phyloP scores from a whole-genome alignment of 202 grass and related monocot genomes.

The Zoysia matrella region DNA sequence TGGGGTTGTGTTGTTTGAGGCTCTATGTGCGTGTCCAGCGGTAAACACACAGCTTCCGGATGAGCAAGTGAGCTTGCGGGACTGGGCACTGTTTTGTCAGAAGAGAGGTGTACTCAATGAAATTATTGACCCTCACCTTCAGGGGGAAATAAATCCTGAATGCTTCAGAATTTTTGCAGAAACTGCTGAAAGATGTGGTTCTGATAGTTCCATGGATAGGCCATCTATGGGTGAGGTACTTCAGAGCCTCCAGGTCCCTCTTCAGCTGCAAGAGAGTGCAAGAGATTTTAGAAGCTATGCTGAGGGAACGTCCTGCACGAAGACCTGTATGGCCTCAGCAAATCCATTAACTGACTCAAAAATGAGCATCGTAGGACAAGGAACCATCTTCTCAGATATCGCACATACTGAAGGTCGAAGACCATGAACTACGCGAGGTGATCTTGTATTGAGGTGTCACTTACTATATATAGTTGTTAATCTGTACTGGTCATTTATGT shows the following conservation, averaged over 20 bases:
- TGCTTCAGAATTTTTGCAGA: conserved; percentile 67
- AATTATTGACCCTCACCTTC: no score
- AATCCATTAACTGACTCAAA: conserved; percentile 10
- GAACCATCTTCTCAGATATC: not conserved
- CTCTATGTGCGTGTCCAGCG: conserved; percentile 57
- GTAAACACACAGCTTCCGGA: conserved; percentile 45
- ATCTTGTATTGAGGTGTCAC: not conserved
- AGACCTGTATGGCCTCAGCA: not conserved
- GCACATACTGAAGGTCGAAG: conserved; percentile 10
- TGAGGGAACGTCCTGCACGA: not conserved
- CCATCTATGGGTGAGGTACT: conserved; percentile 67
- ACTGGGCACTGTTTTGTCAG: conserved; percentile 59
- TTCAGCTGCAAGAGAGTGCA: conserved; percentile 57
- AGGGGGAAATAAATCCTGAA: not conserved
- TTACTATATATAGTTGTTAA: not conserved
- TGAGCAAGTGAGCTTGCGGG: conserved; percentile 66
- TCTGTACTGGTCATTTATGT: not conserved
- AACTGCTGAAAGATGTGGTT: conserved; percentile 57
- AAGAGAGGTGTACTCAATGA: conserved; percentile 21
- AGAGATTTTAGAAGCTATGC: conserved; percentile 14
- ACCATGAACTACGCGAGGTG: not conserved
- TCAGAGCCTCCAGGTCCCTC: conserved; percentile 55
- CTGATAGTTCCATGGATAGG: conserved; percentile 43
- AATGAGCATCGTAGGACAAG: conserved; percentile 21
- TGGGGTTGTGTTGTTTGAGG: conserved; percentile 73